Conservation (phyloP, 768 basidiomycete genomes). For the Lyophyllum shimeji region DNA sequence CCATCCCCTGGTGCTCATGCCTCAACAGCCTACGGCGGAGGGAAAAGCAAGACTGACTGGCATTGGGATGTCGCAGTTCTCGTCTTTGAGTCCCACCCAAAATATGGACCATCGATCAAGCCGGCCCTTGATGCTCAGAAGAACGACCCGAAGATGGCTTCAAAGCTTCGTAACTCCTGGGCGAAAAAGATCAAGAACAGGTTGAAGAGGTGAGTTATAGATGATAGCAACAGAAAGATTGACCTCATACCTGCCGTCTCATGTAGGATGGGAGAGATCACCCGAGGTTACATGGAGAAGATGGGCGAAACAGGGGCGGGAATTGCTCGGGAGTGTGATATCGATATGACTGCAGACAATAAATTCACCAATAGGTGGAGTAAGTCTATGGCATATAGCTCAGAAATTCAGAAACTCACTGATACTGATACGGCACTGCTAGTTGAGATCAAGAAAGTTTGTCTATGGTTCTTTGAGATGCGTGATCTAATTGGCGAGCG, state of each 20-base stretch:
- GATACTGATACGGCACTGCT: neutral
- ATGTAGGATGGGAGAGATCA: neutral
- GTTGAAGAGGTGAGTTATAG: neutral
- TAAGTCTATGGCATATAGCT: neutral
- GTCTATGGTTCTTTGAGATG: neutral
- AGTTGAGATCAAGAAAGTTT: neutral
- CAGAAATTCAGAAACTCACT: neutral
- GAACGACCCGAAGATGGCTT: too few species aligned
- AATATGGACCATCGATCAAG: slow-evolving; percentile 1
- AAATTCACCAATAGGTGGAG: slow-evolving; percentile 13
- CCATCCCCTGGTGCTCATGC: slow-evolving; percentile 15
- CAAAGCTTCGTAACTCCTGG: too few species aligned
- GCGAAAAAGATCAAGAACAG: slow-evolving; percentile 1
- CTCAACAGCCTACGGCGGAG: slow-evolving; percentile 11
- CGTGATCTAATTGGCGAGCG: slow-evolving; percentile 14
- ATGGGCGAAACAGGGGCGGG: slow-evolving; percentile 18
- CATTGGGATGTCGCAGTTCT: slow-evolving; percentile 9
- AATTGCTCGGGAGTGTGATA: slow-evolving; percentile 11
- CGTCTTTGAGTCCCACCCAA: slow-evolving; percentile 14
- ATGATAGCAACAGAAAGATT: too few species aligned
- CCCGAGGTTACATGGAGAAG: neutral
- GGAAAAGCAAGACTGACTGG: slow-evolving; percentile 13
- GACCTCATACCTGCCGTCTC: too few species aligned
- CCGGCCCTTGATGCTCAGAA: slow-evolving; percentile 1
- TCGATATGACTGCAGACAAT: slow-evolving; percentile 12